phyloP scores from a whole-genome alignment of 208 protist genomes.

The Trypanosoma caninum region DNA sequence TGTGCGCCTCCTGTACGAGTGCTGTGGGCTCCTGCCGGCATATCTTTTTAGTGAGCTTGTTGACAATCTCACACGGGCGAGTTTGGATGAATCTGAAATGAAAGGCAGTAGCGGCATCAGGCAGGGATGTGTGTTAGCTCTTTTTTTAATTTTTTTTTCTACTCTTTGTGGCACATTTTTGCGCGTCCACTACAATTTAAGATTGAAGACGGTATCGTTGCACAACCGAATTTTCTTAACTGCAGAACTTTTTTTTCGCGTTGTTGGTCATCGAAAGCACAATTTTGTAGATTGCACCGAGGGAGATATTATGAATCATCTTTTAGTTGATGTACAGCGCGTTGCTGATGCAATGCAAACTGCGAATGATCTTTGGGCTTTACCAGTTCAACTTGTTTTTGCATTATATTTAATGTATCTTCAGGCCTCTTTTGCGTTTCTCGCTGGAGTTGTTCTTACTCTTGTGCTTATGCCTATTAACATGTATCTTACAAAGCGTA shows the following conservation, averaged over 20 bases:
- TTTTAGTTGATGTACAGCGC: constrained; percentile 27
- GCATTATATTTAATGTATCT: constrained; percentile 29
- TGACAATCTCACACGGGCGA: constrained; percentile 19
- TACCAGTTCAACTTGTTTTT: constrained; percentile 25
- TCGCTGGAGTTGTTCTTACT: constrained; percentile 26
- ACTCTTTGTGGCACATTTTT: constrained; percentile 22
- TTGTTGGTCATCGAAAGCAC: constrained; percentile 12
- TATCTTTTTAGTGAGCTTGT: constrained; percentile 24
- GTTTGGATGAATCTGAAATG: neutral
- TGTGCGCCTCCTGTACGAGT: constrained; percentile 17
- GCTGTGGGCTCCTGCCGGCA: constrained; percentile 16
- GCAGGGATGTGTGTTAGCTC: neutral
- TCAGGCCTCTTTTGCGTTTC: constrained; percentile 33
- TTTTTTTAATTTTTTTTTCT: constrained; percentile 18
- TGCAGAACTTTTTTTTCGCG: constrained; percentile 11
- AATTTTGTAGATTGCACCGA: constrained; percentile 14
- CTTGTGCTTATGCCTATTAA: constrained; percentile 27
- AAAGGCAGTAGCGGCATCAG: neutral
- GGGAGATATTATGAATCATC: constrained; percentile 30
- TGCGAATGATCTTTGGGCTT: constrained; percentile 31
- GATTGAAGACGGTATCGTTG: constrained; percentile 17
- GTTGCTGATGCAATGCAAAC: constrained; percentile 19
- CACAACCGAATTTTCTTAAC: constrained; percentile 26
- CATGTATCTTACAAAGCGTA: constrained; percentile 23
- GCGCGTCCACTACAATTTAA: constrained; percentile 27